These are phyloP conservation scores for Alternaria ethzedia DNA, from an alignment of 2,329 filamentous ascomycete species.

Conservation along the genomic window DNA sequence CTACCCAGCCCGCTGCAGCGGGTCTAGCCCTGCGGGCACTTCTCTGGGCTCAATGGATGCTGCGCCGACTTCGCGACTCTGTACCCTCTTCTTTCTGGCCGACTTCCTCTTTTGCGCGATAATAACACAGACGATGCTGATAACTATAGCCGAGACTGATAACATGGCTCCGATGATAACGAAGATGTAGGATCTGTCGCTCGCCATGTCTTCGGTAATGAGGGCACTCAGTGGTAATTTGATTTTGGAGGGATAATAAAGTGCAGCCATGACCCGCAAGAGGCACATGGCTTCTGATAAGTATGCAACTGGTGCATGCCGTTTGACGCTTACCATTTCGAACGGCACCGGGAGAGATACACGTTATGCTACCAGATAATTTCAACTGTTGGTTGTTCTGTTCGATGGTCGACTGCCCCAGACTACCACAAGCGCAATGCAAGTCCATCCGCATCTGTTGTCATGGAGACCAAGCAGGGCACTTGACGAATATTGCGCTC, in stretches of 20 bases:
- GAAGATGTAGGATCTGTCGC: background rate
- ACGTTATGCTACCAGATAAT: background rate
- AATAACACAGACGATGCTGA: conserved; percentile 4
- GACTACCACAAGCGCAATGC: background rate
- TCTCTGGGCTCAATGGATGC: background rate
- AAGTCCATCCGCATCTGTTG: background rate
- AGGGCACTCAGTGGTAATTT: background rate
- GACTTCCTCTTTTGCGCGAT: background rate
- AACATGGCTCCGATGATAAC: background rate
- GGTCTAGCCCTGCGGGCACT: background rate
- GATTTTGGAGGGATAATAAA: background rate
- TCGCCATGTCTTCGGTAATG: background rate
- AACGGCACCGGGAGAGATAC: background rate
- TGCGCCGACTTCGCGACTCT: background rate
- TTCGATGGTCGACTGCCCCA: background rate
- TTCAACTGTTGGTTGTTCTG: background rate
- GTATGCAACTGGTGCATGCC: background rate
- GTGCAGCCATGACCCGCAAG: background rate
- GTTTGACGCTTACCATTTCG: background rate
- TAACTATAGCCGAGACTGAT: background rate
- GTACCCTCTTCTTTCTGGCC: background rate
- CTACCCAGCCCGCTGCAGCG: background rate
- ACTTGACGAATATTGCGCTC: background rate
- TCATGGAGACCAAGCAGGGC: background rate
- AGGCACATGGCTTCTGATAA: background rate